These are phyloP conservation scores for Trichoderma cornu-damae DNA, from an alignment of 2,329 filamentous ascomycete species.

Conservation along the genomic window DNA sequence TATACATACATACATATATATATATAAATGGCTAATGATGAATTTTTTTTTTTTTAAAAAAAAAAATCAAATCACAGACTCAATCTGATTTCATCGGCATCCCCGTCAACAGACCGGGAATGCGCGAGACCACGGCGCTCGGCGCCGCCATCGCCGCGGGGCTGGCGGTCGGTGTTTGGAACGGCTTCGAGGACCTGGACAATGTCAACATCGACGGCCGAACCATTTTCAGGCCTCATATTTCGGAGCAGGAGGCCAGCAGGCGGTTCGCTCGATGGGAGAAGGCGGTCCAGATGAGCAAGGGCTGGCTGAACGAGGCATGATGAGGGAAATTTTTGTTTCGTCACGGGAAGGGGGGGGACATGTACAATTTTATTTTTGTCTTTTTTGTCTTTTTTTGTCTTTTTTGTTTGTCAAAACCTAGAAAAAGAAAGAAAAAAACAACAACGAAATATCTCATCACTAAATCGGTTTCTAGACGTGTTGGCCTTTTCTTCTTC, in stretches of 20 bases:
- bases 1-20: too few species aligned
- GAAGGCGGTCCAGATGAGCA: slow-evolving; percentile 73
- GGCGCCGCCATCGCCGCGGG: slow-evolving; percentile 78
- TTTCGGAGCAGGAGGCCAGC: slow-evolving; percentile 53
- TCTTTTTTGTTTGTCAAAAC: too few species aligned
- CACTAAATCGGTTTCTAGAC: too few species aligned
- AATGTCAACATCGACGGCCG: slow-evolving; percentile 65
- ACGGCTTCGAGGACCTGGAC: slow-evolving; percentile 65
- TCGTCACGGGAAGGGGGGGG: neutral
- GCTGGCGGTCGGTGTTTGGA: slow-evolving; percentile 71
- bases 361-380: too few species aligned
- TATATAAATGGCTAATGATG: too few species aligned
- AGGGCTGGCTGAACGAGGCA: slow-evolving; percentile 55
- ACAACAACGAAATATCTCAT: too few species aligned
- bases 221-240: slow-evolving; percentile 62
- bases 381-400: too few species aligned
- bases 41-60: too few species aligned
- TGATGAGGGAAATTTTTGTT: neutral
- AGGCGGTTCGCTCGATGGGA: slow-evolving; percentile 67
- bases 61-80: slow-evolving; percentile 50
- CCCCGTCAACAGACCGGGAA: slow-evolving; percentile 69
- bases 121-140: slow-evolving; percentile 79
- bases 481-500: too few species aligned
- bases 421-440: too few species aligned
- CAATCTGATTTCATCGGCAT: slow-evolving; percentile 78